A percentile compares a stretch with the other conserved stretches of the same genome.
These are phyloP conservation scores for Sindora glabra DNA, from an alignment of 306 rosid species.

Conservation along the genomic window DNA sequence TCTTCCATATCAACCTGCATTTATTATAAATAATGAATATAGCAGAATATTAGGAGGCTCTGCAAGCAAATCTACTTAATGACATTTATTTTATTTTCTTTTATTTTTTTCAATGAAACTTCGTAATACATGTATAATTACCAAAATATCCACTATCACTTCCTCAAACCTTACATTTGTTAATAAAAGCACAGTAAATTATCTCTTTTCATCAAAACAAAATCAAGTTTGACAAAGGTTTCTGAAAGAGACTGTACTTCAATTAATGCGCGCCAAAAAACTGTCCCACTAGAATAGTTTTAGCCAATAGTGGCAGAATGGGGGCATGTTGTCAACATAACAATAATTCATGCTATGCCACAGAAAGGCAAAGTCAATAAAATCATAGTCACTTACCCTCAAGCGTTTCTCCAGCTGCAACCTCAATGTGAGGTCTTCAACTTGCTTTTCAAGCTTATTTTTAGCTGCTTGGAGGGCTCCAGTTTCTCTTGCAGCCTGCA, in stretches of 20 bases:
- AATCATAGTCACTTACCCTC: constrained; percentile 55
- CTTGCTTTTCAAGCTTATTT: constrained; percentile 98
- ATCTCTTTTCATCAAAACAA: not conserved
- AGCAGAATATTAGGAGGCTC: constrained; percentile 13
- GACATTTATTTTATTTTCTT: not conserved
- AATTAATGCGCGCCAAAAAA: not conserved
- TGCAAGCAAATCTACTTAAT: constrained; percentile 4
- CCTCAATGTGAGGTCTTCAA: constrained; percentile 92
- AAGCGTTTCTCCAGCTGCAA: constrained; percentile 91
- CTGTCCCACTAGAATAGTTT: not conserved
- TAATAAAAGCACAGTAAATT: not conserved
- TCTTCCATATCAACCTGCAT: constrained; percentile 81
- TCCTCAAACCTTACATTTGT: not conserved
- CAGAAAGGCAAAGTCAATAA: not conserved
- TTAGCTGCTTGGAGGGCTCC: constrained; percentile 99
- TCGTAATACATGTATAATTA: no score
- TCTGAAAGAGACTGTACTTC: not conserved
- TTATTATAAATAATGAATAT: not conserved
- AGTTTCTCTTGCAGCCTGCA: constrained; percentile 96
- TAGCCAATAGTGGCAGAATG: not conserved
- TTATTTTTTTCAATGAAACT: no score
- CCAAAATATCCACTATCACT: not conserved
- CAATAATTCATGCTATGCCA: not conserved
- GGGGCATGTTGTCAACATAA: not conserved
- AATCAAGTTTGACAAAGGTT: not conserved